phyloP scores from a whole-genome alignment of 108 stramenopile genomes.

The Nitzschia inconspicua region DNA sequence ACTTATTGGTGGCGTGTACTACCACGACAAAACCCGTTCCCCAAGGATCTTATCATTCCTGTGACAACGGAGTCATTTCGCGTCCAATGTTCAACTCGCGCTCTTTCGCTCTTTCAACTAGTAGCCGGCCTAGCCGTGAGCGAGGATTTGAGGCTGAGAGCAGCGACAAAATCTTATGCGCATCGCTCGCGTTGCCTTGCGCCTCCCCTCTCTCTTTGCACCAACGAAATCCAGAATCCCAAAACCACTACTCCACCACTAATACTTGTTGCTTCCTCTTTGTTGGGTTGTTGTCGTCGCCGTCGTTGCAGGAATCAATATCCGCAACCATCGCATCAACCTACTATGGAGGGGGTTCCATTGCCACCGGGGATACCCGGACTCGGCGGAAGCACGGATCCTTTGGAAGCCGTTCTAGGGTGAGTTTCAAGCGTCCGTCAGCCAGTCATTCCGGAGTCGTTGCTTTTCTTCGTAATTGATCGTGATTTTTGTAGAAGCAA shows the following conservation, averaged over 20 bases:
- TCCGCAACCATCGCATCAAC: constrained; percentile 39
- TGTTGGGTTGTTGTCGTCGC: background rate
- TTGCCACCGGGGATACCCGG: constrained; percentile 66
- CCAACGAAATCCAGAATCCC: background rate
- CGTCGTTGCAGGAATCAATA: constrained; percentile 28
- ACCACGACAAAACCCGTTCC: constrained; percentile 1
- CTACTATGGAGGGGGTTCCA: constrained; percentile 52
- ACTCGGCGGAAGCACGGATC: constrained; percentile 69
- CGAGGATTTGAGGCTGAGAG: too few relatives aligned
- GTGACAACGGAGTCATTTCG: too few relatives aligned
- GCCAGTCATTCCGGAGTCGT: too few relatives aligned
- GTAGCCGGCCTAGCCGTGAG: too few relatives aligned
- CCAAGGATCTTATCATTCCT: background rate
- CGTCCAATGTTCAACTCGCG: too few relatives aligned
- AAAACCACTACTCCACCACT: background rate
- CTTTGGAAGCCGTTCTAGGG: constrained; percentile 81
- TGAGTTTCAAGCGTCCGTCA: constrained; percentile 9
- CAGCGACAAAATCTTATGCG: too few relatives aligned
- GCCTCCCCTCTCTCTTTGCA: too few relatives aligned
- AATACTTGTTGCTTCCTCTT: background rate
- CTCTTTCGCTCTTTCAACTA: background rate
- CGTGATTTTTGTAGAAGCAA: too few relatives aligned
- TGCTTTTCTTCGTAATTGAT: too few relatives aligned
- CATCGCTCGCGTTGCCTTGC: too few relatives aligned
- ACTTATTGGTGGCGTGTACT: too few relatives aligned